phyloP scores from a whole-genome alignment of 2,329 filamentous ascomycete genomes.

The Fusarium anthophilum region DNA sequence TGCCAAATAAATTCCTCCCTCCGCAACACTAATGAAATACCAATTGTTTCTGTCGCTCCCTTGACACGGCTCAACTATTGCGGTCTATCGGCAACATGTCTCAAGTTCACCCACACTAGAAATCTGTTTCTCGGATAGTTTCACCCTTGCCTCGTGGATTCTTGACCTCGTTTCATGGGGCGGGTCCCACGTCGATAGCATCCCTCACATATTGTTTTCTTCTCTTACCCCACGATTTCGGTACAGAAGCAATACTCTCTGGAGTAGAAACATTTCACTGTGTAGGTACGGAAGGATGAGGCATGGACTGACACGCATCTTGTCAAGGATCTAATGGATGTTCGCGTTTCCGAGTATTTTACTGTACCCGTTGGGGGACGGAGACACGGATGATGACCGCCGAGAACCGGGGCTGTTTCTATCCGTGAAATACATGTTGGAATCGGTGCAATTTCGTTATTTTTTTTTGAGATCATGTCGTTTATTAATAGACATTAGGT shows the following conservation, averaged over 20 bases:
- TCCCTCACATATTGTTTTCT: conserved; percentile 29
- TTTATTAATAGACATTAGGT: not conserved
- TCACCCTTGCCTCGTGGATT: conserved; percentile 32
- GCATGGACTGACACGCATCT: conserved; percentile 25
- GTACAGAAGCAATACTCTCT: not conserved
- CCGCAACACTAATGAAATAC: conserved; percentile 13
- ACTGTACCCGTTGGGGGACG: conserved; percentile 21
- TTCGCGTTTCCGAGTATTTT: not conserved
- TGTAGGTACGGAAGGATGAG: conserved; percentile 29
- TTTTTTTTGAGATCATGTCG: not conserved
- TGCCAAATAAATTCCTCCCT: conserved; percentile 11
- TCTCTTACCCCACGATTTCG: conserved; percentile 15
- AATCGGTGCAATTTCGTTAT: not conserved
- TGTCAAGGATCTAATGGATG: conserved; percentile 8
- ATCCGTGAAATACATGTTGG: not conserved
- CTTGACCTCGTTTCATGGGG: conserved; percentile 25
- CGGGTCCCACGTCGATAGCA: conserved; percentile 26
- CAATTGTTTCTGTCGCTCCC: conserved; percentile 9
- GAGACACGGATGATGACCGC: conserved; percentile 13
- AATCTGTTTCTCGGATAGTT: conserved; percentile 18
- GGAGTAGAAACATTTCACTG: conserved; percentile 8
- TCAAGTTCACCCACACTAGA: not conserved
- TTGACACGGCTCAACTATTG: not conserved
- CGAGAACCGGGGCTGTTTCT: conserved; percentile 4
- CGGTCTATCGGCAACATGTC: conserved; percentile 2